These are phyloP conservation scores for Salix brachista DNA, from an alignment of 345 rosid genomes.

Conservation along the genomic window DNA sequence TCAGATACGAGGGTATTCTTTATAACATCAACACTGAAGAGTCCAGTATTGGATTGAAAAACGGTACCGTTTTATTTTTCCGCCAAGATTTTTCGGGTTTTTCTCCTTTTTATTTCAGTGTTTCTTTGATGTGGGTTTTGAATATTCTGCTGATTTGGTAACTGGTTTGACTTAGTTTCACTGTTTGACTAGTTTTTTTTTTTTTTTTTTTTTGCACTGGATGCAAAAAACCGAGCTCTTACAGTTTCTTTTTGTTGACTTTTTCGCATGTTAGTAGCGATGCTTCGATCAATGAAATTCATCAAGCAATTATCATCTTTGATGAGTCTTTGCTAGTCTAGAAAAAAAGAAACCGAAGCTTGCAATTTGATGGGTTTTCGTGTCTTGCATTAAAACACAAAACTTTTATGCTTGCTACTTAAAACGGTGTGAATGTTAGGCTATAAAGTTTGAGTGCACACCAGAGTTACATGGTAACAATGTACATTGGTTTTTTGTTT, in stretches of 20 bases:
- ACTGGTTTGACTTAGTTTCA: background rate
- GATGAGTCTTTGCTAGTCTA: background rate
- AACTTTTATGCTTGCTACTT: background rate
- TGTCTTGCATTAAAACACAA: background rate
- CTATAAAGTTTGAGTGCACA: background rate
- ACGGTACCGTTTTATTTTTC: conserved; percentile 43
- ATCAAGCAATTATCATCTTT: background rate
- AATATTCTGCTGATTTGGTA: background rate
- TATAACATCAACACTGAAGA: conserved; percentile 91
- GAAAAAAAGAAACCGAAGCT: background rate
- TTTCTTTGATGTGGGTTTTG: background rate
- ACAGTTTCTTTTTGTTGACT: background rate
- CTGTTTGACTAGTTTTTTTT: background rate
- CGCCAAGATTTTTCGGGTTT: background rate
- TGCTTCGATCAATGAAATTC: background rate
- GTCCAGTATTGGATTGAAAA: conserved; percentile 89
- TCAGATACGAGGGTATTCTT: conserved; percentile 91
- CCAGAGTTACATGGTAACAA: background rate
- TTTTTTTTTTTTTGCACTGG: no score
- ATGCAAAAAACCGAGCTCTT: background rate
- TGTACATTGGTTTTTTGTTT: background rate
- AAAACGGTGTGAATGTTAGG: background rate
- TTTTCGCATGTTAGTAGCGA: background rate
- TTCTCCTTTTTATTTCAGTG: background rate
- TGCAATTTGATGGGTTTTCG: background rate